Evolutionary conservation across 192 early-diverging fungal species (phyloP), one percentile per base, ranked within the genome.

Genomic region (Helicostylum pulchrum): DNA sequence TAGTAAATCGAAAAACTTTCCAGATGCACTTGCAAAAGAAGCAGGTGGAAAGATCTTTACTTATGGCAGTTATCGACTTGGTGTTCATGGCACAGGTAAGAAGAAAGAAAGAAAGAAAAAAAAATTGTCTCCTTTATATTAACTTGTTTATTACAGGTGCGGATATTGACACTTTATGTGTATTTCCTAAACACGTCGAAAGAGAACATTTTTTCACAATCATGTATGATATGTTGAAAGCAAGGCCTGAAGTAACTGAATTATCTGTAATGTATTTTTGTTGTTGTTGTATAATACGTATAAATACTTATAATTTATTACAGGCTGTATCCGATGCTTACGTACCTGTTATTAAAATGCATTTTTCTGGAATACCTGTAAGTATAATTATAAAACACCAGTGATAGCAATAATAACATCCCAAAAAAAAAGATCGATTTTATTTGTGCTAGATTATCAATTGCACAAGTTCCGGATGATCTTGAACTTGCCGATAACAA

Each of bases 111-210:
- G n/a, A n/a, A 76, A 71, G 3, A 32, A 46, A 39, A 8, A 8
- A 15, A 4, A 31, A 57, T 8, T 46, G 6, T 56, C 51, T 46
- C 2, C 3, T 53, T 45, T 43, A 43, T 48, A 48, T 42, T 43
- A 45, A 19, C 4, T 52, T 23, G 10, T 30, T 52, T 52, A 49
- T 36, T 60, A 14, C 55, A 90, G 92, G 90, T 15, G 83, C 91
- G n/a, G 97, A 99, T 94, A 95, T 99, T 52, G 97, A 99, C 86
- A 98, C 94, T 0, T 73, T 99, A 34, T 98, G 95, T 67, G 94
- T 99, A 10, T 91, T 90, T 39, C 97, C 97, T 6, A 85, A 83
- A 49, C 88, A 92, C 76, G 91, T 99, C 7, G 80, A 83, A 62
- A 78, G 95, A 34, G 94, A 96, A 32, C 92, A 97, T 65, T 99